Evolutionary conservation across 2,329 filamentous ascomycete species (phyloP).

Genomic region (Monilinia polystroma): DNA sequence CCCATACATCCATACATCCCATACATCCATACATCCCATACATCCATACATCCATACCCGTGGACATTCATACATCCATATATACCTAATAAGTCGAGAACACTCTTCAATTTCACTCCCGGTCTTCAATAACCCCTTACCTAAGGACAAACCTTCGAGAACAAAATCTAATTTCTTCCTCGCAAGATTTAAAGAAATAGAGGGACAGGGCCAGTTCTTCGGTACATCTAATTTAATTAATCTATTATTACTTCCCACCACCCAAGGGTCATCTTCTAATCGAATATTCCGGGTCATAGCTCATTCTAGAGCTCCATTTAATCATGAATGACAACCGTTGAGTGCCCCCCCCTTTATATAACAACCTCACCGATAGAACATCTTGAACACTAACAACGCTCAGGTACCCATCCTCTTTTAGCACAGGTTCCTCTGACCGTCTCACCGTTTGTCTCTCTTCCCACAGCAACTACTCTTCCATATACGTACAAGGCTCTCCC

Average conservation of each 20-base stretch:
- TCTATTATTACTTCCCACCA: conserved; percentile 1
- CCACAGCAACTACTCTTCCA: conserved; percentile 83
- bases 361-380: conserved; percentile 8
- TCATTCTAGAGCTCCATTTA: conserved; percentile 10
- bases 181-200: not conserved
- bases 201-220: not conserved
- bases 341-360: conserved; percentile 10
- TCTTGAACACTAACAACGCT: conserved; percentile 1
- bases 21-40: no score
- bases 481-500: conserved; percentile 94
- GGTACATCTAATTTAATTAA: conserved; percentile 6
- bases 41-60: no score
- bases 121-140: no score
- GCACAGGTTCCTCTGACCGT: conserved; percentile 92
- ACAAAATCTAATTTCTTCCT: not conserved
- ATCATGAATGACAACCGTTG: conserved; percentile 23
- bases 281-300: conserved; percentile 16
- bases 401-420: conserved; percentile 80
- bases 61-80: no score
- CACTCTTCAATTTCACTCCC: not conserved
- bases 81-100: not conserved
- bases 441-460: conserved; percentile 89
- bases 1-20: no score
- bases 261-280: not conserved
- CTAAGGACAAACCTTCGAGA: conserved; percentile 4